Conservation (phyloP, 129 eudicot species). For the Flaveria bidentis region DNA sequence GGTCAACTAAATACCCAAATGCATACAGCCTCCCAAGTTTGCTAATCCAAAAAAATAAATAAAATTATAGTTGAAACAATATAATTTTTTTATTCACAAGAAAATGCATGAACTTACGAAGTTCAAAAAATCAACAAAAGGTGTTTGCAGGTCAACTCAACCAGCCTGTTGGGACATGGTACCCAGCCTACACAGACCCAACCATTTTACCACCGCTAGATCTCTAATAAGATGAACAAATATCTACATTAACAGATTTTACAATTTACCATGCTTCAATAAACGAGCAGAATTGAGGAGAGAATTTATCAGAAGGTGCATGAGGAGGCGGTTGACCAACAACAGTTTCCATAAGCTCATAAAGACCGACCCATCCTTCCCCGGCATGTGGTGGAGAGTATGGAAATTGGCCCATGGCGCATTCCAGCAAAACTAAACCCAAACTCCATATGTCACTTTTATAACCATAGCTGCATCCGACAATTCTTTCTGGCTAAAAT, state of each 20-base stretch:
- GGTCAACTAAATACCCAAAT: neutral
- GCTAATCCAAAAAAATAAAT: neutral
- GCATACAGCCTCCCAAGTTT: neutral
- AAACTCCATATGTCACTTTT: conserved; percentile 97
- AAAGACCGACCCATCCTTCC: conserved; percentile 70
- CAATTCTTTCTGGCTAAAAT: conserved; percentile 92
- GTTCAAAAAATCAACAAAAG: conserved; percentile 6
- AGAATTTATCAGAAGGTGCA: conserved; percentile 69
- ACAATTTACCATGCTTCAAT: conserved; percentile 81
- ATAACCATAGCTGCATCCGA: conserved; percentile 61
- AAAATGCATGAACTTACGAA: neutral
- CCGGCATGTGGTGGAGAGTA: conserved; percentile 76
- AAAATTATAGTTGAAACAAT: neutral
- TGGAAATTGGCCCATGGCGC: conserved; percentile 87
- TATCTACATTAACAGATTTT: neutral
- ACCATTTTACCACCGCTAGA: neutral
- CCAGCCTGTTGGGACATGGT: neutral
- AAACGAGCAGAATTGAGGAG: conserved; percentile 96
- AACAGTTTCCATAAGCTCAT: conserved; percentile 84
- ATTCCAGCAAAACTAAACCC: conserved; percentile 89
- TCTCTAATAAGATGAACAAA: neutral
- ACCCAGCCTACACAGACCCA: neutral
- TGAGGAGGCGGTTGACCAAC: conserved; percentile 77
- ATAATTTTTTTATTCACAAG: neutral
- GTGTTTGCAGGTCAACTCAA: neutral